Evolutionary conservation across 768 basidiomycete genomes (phyloP), one percentile per base, ranked within the genome.

Genomic region (Chalciporus chontae): DNA sequence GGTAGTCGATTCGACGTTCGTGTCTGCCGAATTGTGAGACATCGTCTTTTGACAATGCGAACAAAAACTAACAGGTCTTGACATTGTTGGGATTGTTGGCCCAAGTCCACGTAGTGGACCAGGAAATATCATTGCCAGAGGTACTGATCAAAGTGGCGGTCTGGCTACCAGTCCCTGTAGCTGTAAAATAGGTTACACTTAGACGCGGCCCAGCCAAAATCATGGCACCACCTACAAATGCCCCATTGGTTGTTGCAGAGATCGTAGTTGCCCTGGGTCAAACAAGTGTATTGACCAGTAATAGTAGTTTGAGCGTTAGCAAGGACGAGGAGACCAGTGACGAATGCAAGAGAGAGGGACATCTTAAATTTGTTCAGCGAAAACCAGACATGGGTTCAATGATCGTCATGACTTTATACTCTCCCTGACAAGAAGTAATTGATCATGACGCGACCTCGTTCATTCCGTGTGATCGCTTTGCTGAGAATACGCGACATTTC

Each of bases 161-260:
- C 58, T 83, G 77, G 15, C 62, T 69, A 13, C 79, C 80, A 1
- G 72, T 72, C 13, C 80, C 80, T n/a, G n/a, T n/a, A 15, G 68
- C 52, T 8, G 29, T 3, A 9, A 9, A 13, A 9, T 3, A 9
- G 8, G 29, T 9, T 9, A 9, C 11, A 9, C 10, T 31, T 9
- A 9, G 29, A 31, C 29, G 8, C 29, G 8, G 2, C 29, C 9
- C 29, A 13, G 8, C 45, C 23, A 29, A 3, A 3, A 14, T 23
- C 31, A 48, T 24, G 41, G 9, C n/a, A 23, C 3, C 31, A 57
- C 71, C 36, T 51, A 77, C 56, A 13, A n/a, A n/a, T n/a, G n/a
- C 78, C 79, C 80, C 80, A 83, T 18, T 78, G 74, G 60, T 83
- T 79, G n/a, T n/a, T n/a, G n/a, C n/a, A n/a, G n/a, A n/a, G n/a